These are phyloP conservation scores for Calonectria leucothoes DNA, from an alignment of 2,329 filamentous ascomycete genomes.

Conservation along the genomic window DNA sequence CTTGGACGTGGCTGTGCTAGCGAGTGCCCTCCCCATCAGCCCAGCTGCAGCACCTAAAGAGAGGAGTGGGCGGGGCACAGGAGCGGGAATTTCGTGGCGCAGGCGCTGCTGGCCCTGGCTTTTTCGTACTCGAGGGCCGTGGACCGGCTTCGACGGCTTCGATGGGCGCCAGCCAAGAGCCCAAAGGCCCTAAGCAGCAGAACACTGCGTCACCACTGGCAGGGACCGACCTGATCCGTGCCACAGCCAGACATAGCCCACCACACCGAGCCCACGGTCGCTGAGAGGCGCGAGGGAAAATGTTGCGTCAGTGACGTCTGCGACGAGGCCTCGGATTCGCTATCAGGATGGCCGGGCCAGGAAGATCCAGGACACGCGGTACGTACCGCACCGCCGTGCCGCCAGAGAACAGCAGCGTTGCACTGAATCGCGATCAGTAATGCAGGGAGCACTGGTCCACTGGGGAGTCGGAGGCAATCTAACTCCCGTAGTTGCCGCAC, in stretches of 20 bases:
- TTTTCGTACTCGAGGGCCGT: conserved; percentile 11
- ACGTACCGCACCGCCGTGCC: conserved; percentile 6
- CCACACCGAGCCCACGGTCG: not conserved
- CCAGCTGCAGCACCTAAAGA: not conserved
- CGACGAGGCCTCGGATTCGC: conserved; percentile 3
- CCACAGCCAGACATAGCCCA: conserved; percentile 8
- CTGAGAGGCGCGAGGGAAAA: not conserved
- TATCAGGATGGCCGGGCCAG: not conserved
- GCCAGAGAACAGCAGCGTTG: not conserved
- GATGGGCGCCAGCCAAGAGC: conserved; percentile 7
- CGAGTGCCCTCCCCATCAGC: conserved; percentile 2
- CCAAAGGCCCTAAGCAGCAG: not conserved
- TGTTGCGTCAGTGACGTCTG: conserved; percentile 19
- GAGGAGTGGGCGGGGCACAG: not conserved
- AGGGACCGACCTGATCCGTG: conserved; percentile 5
- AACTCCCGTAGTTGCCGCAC: not conserved
- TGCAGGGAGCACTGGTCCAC: not conserved
- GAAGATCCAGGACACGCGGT: not conserved
- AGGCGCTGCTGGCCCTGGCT: not conserved
- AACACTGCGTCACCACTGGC: conserved; percentile 23
- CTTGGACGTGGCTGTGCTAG: conserved; percentile 43
- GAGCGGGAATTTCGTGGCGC: conserved; percentile 18
- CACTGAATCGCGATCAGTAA: conserved; percentile 11
- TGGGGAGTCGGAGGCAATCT: not conserved
- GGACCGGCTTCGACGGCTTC: conserved; percentile 16